A percentile compares a stretch with the other conserved stretches of the same genome.
Conservation (phyloP, 305 asterid genomes). For the Euphrasia arctica region DNA sequence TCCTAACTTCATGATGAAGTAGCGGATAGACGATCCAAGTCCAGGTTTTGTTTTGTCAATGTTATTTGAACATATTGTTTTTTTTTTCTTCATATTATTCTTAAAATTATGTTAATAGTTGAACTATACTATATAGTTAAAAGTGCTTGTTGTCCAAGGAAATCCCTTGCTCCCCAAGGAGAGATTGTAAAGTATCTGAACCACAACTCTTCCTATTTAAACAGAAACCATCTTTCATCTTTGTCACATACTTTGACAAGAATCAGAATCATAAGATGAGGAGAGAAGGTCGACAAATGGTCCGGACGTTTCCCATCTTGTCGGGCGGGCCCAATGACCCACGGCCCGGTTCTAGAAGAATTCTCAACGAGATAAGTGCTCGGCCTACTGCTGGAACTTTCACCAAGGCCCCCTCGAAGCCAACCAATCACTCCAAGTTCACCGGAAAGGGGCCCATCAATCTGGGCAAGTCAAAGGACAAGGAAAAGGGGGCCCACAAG, state of each 20-base stretch:
- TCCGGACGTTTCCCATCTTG: conserved; percentile 46
- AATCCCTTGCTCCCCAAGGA: too few relatives aligned
- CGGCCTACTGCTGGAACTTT: conserved; percentile 70
- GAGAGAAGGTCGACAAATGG: conserved; percentile 24
- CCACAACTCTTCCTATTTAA: too few relatives aligned
- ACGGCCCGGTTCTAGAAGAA: conserved; percentile 31
- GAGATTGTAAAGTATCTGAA: too few relatives aligned
- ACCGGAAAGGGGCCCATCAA: conserved; percentile 64
- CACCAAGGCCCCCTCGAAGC: conserved; percentile 57
- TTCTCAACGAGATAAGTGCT: conserved; percentile 32
- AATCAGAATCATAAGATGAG: too few relatives aligned
- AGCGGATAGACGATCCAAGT: background rate
- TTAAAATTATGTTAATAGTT: too few relatives aligned
- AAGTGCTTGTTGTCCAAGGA: too few relatives aligned
- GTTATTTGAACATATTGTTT: conserved; percentile 1
- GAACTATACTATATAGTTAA: too few relatives aligned
- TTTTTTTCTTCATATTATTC: too few relatives aligned
- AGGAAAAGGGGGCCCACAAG: conserved; percentile 50
- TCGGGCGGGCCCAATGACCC: conserved; percentile 34
- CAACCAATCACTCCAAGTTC: conserved; percentile 84
- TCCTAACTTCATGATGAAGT: background rate
- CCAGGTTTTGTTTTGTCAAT: background rate
- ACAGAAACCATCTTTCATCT: too few relatives aligned
- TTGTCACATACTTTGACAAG: too few relatives aligned
- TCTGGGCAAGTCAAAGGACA: conserved; percentile 67